Conservation (phyloP, 441 rosid genomes). For the Aquilaria agallochum region DNA sequence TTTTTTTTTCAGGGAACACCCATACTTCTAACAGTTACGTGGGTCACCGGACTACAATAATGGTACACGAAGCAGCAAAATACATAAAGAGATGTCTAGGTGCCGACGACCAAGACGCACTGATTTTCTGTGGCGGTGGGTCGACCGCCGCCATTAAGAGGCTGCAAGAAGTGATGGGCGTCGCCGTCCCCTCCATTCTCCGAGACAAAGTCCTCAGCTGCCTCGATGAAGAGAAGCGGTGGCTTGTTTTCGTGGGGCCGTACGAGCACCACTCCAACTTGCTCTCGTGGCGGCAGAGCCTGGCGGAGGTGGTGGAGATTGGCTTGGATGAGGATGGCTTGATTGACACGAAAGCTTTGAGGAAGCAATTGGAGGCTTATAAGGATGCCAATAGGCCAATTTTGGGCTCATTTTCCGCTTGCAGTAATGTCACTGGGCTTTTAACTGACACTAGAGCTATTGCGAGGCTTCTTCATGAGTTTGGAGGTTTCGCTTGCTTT, state of each 20-base stretch:
- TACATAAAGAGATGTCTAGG: constrained; percentile 56
- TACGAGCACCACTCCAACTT: constrained; percentile 73
- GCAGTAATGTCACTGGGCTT: constrained; percentile 65
- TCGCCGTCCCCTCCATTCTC: constrained; percentile 42
- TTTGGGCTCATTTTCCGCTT: constrained; percentile 59
- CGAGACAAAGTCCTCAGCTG: constrained; percentile 29
- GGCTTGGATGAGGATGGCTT: constrained; percentile 36
- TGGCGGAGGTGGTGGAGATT: constrained; percentile 54
- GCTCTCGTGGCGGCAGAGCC: constrained; percentile 62
- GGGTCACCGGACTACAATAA: constrained; percentile 45
- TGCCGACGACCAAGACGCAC: constrained; percentile 38
- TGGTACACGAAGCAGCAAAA: constrained; percentile 33
- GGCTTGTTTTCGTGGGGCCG: constrained; percentile 65
- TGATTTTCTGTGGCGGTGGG: constrained; percentile 61
- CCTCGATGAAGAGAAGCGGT: constrained; percentile 39
- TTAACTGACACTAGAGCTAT: constrained; percentile 39
- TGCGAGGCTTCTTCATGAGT: constrained; percentile 44
- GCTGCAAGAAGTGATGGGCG: constrained; percentile 61
- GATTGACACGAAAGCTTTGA: constrained; percentile 31
- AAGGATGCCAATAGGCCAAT: constrained; percentile 35
- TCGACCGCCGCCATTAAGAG: constrained; percentile 53
- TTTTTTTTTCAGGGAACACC: constrained; percentile 36
- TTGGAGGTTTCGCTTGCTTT: constrained; percentile 58
- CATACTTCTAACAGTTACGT: constrained; percentile 54
- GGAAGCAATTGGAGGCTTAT: constrained; percentile 21